Conservation (phyloP, 176 grass and related monocot genomes). For the Musa schizocarpa region DNA sequence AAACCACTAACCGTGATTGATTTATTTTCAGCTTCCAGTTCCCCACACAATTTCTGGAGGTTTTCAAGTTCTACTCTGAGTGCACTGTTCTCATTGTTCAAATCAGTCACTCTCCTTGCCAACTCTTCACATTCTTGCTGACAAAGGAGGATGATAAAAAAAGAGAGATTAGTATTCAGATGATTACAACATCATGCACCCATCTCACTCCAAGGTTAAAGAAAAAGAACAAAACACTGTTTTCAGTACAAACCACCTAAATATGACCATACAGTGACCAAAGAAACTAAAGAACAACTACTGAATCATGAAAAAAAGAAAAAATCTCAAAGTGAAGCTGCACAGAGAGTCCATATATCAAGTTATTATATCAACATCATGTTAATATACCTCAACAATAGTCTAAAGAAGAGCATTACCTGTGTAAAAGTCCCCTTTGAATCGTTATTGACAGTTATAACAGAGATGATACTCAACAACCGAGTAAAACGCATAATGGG, state of each 20-base stretch:
- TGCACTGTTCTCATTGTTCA: slow-evolving; percentile 44
- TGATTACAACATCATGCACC: not conserved
- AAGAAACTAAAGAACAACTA: not conserved
- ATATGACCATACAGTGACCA: not conserved
- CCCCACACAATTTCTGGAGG: slow-evolving; percentile 54
- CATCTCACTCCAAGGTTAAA: not conserved
- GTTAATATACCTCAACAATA: not conserved
- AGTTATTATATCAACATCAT: not conserved
- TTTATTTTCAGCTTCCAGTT: slow-evolving; percentile 54
- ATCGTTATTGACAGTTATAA: not conserved
- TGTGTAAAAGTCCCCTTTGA: not conserved
- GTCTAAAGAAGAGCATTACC: not conserved
- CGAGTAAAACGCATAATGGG: not conserved
- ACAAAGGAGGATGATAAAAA: not conserved
- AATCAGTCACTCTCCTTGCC: slow-evolving; percentile 46
- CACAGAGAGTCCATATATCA: too few species aligned
- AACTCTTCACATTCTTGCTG: slow-evolving; percentile 80
- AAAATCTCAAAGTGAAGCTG: too few species aligned
- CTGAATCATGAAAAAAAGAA: not conserved
- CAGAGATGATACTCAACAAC: not conserved
- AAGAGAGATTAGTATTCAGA: not conserved
- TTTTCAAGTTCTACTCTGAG: slow-evolving; percentile 56
- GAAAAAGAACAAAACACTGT: not conserved
- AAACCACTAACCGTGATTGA: slow-evolving; percentile 37
- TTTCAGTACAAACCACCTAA: not conserved